Base-by-base conservation (phyloP, 495 filamentous ascomycete genomes). In the Aspergillus mulundensis region DNA sequence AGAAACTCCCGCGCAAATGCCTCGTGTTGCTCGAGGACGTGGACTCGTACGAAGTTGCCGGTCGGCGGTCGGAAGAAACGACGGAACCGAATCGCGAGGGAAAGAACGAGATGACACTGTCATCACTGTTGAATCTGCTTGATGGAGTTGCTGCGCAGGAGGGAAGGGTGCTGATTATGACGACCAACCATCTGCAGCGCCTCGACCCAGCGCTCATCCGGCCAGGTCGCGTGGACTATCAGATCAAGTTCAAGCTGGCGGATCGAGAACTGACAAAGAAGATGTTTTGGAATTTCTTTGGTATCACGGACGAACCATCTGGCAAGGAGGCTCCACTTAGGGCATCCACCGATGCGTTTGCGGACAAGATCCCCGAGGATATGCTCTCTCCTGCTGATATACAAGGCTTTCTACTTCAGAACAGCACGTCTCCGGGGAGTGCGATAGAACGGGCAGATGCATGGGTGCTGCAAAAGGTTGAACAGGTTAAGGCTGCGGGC, bases 111-210 rank as follows among this genome's bases (percentile, higher is more conserved):
- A 2, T 91, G 41, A 85, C 87, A 0, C 75, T 93, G 7, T 91
- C 88, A 0, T 88, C 87, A 0, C 76, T 95, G 0, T 76, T 95
- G n/a, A 94, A 95, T 67, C 83, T 81, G 43, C 87, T 95, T 56
- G 90, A 95, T 61, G 89, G 90, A 24, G 89, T 92, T 0, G 86
- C 87, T 7, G 86, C 85, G 1, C 86, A 91, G 53, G 89, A 93
- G 70, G 90, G 89, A 23, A 81, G 87, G 24, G 80, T 93, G 8
- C 77, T 94, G 7, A 83, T 94, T 70, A 90, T 94, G 85, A 94
- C 90, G 0, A 92, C 87, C 20, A 95, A 95, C 67, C 79, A 85
- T 52, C 85, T 84, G 1, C 86, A 92, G 57, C 76, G 79, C 16
- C 77, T 95, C 2, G 89, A 94, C 65, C 73, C 81, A 3, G 90